Evolutionary conservation across 345 rosid species (phyloP), one percentile per base, ranked within the genome.

Genomic region (Citrus australasica): DNA sequence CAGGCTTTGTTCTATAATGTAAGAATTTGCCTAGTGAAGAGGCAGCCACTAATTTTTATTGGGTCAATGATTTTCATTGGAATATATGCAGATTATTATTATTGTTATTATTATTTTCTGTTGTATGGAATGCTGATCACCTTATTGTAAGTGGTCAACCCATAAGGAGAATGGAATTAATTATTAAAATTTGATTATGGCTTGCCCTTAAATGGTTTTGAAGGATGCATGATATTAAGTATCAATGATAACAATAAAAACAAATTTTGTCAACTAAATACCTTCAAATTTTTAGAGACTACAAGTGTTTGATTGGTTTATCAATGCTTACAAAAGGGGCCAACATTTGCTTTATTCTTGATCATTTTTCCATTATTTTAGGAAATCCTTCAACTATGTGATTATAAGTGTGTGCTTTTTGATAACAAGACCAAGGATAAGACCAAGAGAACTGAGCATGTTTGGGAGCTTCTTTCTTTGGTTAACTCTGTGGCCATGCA

Each of bases 371-470:
- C 10, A 28, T n/a, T 55, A 56, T 8, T 79, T 59, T 78, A 95
- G 99, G 97, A 25, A 1, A 84, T 95, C 78, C 88, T 92, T 24
- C 71, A 48, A 4, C 77, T 86, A 25, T 92, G 99, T 82, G 79
- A 82, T 77, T 88, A 93, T 69, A 73, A 96, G 2, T 22, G 28
- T 59, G 90, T 92, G 46, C 88, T 91, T 80, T 95, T 95, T 80
- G 89, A 95, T 81, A 93, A 93, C 90, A 95, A 92, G 88, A 92
- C 94, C 30, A 82, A 76, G 64, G 85, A 95, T 78, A 87, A 82
- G 76, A 11, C 35, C 1, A 91, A 88, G 89, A 89, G 82, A 81
- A 82, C 62, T 74, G 78, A 81, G 59, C 96, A 93, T 80, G 88
- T 92, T 71, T 76, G 83, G 58, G 75, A 86, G 80, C 96, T 95